Percentiles rank a stretch among this genome's conserved stretches.
Conservation (phyloP, 495 filamentous ascomycete genomes). For the Neurospora intermedia region DNA sequence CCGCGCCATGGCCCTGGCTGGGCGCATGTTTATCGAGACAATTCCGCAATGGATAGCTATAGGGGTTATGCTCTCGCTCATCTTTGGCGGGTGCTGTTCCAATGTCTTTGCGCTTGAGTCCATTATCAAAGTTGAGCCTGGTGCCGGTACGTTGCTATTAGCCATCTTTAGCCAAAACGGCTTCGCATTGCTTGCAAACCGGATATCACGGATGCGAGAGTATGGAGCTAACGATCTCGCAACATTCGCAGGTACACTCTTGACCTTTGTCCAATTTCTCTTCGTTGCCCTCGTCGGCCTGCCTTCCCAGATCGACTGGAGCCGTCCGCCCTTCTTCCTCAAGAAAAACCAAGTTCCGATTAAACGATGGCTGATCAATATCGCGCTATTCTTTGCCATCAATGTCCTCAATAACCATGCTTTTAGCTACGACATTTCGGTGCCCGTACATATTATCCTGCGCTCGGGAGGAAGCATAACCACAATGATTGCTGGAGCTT, state of each 20-base stretch:
- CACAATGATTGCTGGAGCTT: conserved; percentile 74
- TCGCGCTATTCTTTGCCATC: conserved; percentile 81
- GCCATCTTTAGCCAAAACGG: not conserved
- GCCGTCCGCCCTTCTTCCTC: conserved; percentile 53
- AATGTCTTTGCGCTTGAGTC: conserved; percentile 97
- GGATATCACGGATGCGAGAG: not conserved
- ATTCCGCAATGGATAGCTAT: conserved; percentile 59
- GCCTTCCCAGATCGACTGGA: conserved; percentile 54
- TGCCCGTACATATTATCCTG: conserved; percentile 94
- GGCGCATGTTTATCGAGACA: conserved; percentile 47
- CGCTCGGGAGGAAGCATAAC: conserved; percentile 91
- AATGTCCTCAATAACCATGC: conserved; percentile 96
- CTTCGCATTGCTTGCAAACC: conserved; percentile 1
- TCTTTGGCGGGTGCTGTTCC: conserved; percentile 95
- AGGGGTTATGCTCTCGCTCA: conserved; percentile 67
- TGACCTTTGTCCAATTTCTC: conserved; percentile 91
- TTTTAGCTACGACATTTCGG: conserved; percentile 92
- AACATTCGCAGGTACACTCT: conserved; percentile 55
- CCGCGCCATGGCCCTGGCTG: conserved; percentile 41
- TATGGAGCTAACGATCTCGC: not conserved
- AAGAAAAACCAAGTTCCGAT: conserved; percentile 73
- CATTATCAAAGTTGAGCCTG: conserved; percentile 75
- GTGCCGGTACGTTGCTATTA: conserved; percentile 36
- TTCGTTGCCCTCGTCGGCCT: conserved; percentile 73
- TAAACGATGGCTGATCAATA: conserved; percentile 74